Base-by-base conservation (phyloP, 2,329 filamentous ascomycete species). In the Monascus ruber region DNA sequence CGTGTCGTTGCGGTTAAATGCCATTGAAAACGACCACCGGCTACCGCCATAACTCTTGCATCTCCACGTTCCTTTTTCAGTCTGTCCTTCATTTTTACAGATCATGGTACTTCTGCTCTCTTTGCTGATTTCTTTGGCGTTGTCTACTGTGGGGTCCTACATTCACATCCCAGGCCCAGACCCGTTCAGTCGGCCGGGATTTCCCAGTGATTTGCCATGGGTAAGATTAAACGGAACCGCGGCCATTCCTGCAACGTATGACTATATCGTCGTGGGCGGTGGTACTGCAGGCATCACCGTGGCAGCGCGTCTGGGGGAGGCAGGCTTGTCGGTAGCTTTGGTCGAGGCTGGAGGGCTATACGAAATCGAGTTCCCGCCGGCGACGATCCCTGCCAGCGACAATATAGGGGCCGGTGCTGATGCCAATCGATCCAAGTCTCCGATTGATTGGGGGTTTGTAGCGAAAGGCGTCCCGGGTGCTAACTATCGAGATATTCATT, bases 361-460 rank as follows among this genome's bases (percentile, higher is more conserved):
- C 17, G 66, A 71, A 34, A 72, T 76, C 48, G 70, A 62, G 4
- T 77, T 72, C 4, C 75, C 73, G 1, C 64, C 70, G 1, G 58
- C 60, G 6, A 73, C 71, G 29, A 70, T 79, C n/a, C 52, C 49
- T 1, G 51, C 44, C 1, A 44, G 50, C 10, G 50, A 40, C 5
- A 45, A 38, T 27, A 31, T 56, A 17, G 51, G 51, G 1, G 44
- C 49, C 11, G 54, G 55, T 8, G 45, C 51, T 4, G 41, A 46
- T 37, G 36, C 46, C 10, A 29, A 10, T 5, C 38, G 41, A 2
- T 44, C 41, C 1, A 42, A 42, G 11, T 76, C 54, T 68, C 75
- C 60, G 56, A 70, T 37, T 68, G 75, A 40, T 56, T 66, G 48
- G 68, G 72, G 33, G 66, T 71, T 31, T 64, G 64, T 35, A 65